Base-by-base conservation (phyloP, 371 early-diverging fungal species). In the Actinomortierella wolfii region DNA sequence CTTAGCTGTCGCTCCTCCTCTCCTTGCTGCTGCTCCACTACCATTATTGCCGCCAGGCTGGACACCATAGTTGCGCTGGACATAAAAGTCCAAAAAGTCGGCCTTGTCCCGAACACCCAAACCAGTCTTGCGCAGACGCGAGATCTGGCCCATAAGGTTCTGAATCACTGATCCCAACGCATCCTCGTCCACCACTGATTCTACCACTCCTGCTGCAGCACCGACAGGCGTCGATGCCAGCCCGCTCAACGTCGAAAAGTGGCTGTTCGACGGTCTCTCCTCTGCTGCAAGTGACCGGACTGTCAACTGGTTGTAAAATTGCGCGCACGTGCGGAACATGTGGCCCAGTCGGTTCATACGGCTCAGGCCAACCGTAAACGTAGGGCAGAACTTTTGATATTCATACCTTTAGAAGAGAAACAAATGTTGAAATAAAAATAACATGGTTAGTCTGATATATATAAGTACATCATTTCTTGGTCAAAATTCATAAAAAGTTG, bases 81-180 rank as follows among this genome's bases (percentile, higher is more conserved):
- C 59, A 74, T 91, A 95, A 64, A 86, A 94, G 9, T 87, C 81
- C 61, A 95, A 70, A 61, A 95, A 95, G 24, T 86, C 89, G 14
- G 79, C 78, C 77, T 95, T 95, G 67, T 94, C 94, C 47, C 77
- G 59, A 46, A 89, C 83, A 20, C 82, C 81, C 54, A 92, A 62
- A n/a, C 86, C 84, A 2, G 92, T 87, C 70, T 85, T 89, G 42
- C 94, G 82, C 62, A 92, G 79, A 25, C 93, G 83, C 15, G 89
- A 79, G 39, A 91, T 61, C 57, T 88, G 86, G 34, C 86, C 84
- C 59, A 95, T 66, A 20, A 86, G 64, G 17, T 81, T 69, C 40
- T 76, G 50, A n/a, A 92, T 67, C 14, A 83, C 84, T 18, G 82
- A 80, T 29, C 89, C 91, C 14, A 89, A 69, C 21, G 78, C 59